These are phyloP conservation scores for Inonotus obliquus DNA, from an alignment of 1,284 basidiomycete species.

Conservation along the genomic window DNA sequence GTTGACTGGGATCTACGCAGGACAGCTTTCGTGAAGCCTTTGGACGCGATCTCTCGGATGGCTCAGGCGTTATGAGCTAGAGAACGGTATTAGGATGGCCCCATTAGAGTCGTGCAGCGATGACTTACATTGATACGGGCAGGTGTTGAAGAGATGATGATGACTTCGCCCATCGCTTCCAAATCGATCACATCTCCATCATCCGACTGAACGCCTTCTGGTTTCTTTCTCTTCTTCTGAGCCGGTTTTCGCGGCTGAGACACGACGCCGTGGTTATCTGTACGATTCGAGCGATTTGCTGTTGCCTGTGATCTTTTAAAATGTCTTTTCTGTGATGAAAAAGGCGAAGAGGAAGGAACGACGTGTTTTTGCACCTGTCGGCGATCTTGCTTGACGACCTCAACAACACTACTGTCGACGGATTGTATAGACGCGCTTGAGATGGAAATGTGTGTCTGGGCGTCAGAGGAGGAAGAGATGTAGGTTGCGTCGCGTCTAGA, in stretches of 20 bases:
- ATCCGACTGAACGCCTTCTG: not conserved
- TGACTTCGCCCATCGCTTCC: conserved; percentile 7
- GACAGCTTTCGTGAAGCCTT: conserved; percentile 1
- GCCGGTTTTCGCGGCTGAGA: not conserved
- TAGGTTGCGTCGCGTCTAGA: conserved; percentile 11
- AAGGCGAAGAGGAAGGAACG: not conserved
- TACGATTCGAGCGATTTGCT: not conserved
- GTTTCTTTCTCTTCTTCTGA: conserved; percentile 7
- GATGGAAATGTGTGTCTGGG: conserved; percentile 12
- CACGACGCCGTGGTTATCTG: not conserved
- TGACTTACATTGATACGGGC: conserved; percentile 4
- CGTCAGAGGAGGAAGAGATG: conserved; percentile 12
- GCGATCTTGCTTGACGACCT: conserved; percentile 7
- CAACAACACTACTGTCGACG: not conserved
- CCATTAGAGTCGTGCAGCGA: not conserved
- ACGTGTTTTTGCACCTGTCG: not conserved
- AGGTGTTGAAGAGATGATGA: conserved; percentile 3
- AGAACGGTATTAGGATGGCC: not conserved
- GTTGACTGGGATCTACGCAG: not conserved
- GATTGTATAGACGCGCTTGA: conserved; percentile 1
- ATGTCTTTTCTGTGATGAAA: not conserved
- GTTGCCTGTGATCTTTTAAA: not conserved
- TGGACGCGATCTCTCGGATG: not conserved
- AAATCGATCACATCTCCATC: conserved; percentile 1
- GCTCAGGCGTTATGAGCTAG: conserved; percentile 1